Evolutionary conservation across 2,329 filamentous ascomycete genomes (phyloP), one percentile per base, ranked within the genome.

Genomic region (Cercospora sp.): DNA sequence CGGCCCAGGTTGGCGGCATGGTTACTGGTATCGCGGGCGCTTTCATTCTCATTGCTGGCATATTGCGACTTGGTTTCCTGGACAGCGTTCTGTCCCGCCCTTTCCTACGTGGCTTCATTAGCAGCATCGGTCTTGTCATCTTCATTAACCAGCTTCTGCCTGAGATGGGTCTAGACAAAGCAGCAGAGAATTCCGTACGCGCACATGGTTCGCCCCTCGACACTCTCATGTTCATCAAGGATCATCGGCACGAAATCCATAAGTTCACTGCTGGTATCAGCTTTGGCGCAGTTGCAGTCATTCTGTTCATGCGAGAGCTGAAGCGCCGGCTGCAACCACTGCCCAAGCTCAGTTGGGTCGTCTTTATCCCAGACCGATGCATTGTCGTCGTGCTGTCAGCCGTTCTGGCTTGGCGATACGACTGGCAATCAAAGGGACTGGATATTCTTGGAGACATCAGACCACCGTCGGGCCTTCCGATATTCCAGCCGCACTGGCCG

Each of bases 111-210:
- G 95, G 95, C 0, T 99, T 99, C 81, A 97, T 99, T 80, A 97
- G 92, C 66, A 95, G 95, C 61, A 96, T 99, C 77, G 95, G 95
- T 60, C 92, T 97, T 65, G 94, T 98, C 72, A 98, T 99, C 77
- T 89, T 96, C 45, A 92, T 98, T 39, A 95, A 98, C 78, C 95
- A 99, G 80, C 83, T 97, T 55, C 91, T 97, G 63, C 94, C 94
- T 0, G 93, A 98, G 79, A 86, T 96, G 74, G 95, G 95, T 0
- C 84, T 99, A 23, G 85, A 84, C 42, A 81, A 85, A 1, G 80
- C 88, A 18, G 92, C 93, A 0, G 88, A 87, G 63, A 81, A 90
- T 16, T 77, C 75, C 2, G 82, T 87, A n/a, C 87, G 93, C 2
- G 87, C 87, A 53, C 94, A 98, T 76, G 93, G 92, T 16, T 97